Base-by-base conservation (phyloP, 495 filamentous ascomycete species). In the Halenospora varia region DNA sequence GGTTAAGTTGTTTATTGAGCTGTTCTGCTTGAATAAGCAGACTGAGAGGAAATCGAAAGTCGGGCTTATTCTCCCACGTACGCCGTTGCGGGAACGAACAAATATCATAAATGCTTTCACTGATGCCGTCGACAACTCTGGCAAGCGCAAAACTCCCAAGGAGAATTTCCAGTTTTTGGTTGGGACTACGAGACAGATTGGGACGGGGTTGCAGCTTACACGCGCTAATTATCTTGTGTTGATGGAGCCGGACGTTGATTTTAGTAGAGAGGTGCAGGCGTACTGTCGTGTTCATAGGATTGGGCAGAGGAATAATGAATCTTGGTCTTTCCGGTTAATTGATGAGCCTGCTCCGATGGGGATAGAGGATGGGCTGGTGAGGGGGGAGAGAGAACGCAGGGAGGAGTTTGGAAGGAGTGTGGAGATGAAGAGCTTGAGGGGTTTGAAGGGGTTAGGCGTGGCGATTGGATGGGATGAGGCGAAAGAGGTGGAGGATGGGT, bases 281-380 rank as follows among this genome's bases (percentile, higher is more conserved):
- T 61, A 61, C 47, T 26, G 45, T 10, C 53, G 59, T n/a, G 26
- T 61, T 8, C 46, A 61, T 22, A 46, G 59, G 8, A 61, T 61
- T 19, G 59, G 59, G 6, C 53, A 61, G 48, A 59, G 49, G 57
- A 59, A 59, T 20, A 26, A 29, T 6, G 13, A 22, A 19, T 47
- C 50, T 8, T 48, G 13, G 10, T 48, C 50, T n/a, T 59, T 53
- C 35, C 20, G 57, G 2, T 24, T 59, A 2, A 49, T 53, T 11
- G 51, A 59, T 26, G 23, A 23, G n/a, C 40, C n/a, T 2, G 49
- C 20, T 40, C 49, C 45, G 44, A 29, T 54, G 24, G 57, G 48
- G 17, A 3, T 13, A 13, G 42, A 17, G 20, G 54, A 35, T 35
- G 4, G 4, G 29, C 29, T 59, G 25, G 10, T 59, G 49, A 48